phyloP scores from a whole-genome alignment of 192 early-diverging fungal species.

The Phycomyces blakesleeanus region DNA sequence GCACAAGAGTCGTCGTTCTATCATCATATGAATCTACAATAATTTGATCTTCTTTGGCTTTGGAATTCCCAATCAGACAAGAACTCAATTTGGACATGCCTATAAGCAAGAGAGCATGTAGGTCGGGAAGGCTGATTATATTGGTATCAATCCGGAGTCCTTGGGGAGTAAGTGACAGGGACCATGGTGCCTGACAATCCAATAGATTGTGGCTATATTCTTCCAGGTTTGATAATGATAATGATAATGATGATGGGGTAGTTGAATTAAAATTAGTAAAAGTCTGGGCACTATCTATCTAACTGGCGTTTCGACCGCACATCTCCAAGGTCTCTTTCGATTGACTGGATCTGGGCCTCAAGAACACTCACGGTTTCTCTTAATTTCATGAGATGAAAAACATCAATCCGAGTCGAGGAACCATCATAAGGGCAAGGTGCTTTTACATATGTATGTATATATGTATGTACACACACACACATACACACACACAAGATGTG shows the following conservation, averaged over 20 bases:
- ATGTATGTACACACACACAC: no score
- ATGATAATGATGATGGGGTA: neutral
- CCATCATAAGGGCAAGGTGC: constrained; percentile 31
- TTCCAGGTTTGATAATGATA: no score
- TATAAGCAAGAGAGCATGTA: constrained; percentile 20
- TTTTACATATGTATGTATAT: neutral
- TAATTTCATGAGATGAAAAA: constrained; percentile 26
- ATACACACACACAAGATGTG: no score
- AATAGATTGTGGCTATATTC: neutral
- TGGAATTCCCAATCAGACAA: neutral
- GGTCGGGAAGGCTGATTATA: constrained; percentile 18
- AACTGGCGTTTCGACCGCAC: constrained; percentile 15
- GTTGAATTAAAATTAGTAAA: no score
- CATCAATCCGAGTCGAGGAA: constrained; percentile 26
- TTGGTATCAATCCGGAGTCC: constrained; percentile 29
- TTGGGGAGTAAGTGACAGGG: constrained; percentile 18
- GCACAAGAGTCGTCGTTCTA: neutral
- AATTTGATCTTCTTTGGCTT: no score
- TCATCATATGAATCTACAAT: neutral
- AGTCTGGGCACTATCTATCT: constrained; percentile 4
- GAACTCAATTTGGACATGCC: constrained; percentile 12
- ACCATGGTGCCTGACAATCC: constrained; percentile 5
- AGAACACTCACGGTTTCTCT: constrained; percentile 20
- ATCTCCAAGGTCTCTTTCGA: constrained; percentile 20
- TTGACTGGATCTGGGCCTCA: constrained; percentile 10